Evolutionary conservation across 306 rosid genomes (phyloP).

Genomic region (Prosopis cineraria): DNA sequence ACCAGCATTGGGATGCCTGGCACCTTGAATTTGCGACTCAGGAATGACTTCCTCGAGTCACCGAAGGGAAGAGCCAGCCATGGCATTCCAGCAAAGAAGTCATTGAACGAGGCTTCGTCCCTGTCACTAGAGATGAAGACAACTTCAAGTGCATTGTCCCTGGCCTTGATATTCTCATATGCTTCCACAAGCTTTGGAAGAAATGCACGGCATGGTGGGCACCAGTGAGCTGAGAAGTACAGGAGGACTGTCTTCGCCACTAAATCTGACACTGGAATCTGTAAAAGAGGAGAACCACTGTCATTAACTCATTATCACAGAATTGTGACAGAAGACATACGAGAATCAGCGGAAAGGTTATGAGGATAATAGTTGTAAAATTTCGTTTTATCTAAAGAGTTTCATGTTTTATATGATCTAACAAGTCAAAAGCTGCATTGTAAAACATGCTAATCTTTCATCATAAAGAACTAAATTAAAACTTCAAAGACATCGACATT

Average conservation of each 20-base stretch:
- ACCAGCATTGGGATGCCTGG: slow-evolving; percentile 63
- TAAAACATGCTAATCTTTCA: too few relatives aligned
- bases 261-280: slow-evolving; percentile 50
- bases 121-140: slow-evolving; percentile 74
- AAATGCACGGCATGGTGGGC: slow-evolving; percentile 80
- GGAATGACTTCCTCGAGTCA: slow-evolving; percentile 60
- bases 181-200: slow-evolving; percentile 64
- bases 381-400: too few relatives aligned
- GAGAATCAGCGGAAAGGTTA: neutral
- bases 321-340: neutral
- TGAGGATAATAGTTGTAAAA: too few relatives aligned
- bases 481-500: neutral
- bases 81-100: slow-evolving; percentile 71
- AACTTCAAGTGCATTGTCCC: slow-evolving; percentile 60
- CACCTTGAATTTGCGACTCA: slow-evolving; percentile 61
- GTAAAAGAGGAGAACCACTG: too few relatives aligned
- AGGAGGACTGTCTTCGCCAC: slow-evolving; percentile 71
- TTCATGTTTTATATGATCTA: too few relatives aligned
- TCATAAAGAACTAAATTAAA: too few relatives aligned
- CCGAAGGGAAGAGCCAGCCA: slow-evolving; percentile 85
- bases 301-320: too few relatives aligned
- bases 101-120: slow-evolving; percentile 63
- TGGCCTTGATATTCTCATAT: slow-evolving; percentile 65
- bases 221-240: slow-evolving; percentile 89
- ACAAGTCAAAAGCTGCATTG: too few relatives aligned